A percentile compares a stretch with the other conserved stretches of the same genome.
Conservation (phyloP, 2,329 filamentous ascomycete species). For the Rugonectria rugulosa region DNA sequence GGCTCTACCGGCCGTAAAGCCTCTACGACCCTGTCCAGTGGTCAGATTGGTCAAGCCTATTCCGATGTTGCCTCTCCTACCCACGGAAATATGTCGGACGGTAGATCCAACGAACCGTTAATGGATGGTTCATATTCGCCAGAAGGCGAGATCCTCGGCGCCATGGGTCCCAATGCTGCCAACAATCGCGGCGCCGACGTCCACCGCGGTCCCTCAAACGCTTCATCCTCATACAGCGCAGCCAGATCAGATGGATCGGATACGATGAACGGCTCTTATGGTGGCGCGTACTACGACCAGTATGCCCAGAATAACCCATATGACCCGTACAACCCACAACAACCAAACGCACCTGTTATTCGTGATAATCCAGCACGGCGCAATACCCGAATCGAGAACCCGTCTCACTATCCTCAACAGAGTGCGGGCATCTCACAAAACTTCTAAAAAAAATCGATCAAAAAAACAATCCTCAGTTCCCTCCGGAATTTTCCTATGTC, state of each 20-base stretch:
- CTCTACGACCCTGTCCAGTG: constrained; percentile 88
- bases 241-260: constrained; percentile 77
- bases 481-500: not conserved
- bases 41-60: constrained; percentile 68
- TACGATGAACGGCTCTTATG: constrained; percentile 55
- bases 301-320: constrained; percentile 67
- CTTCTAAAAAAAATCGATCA: constrained; percentile 67
- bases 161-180: constrained; percentile 76
- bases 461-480: constrained; percentile 20
- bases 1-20: constrained; percentile 80
- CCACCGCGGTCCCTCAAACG: constrained; percentile 90
- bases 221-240: constrained; percentile 93
- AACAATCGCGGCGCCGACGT: constrained; percentile 74
- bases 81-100: constrained; percentile 69
- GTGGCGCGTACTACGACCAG: constrained; percentile 64
- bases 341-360: constrained; percentile 78
- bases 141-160: constrained; percentile 85
- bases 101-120: constrained; percentile 71
- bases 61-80: constrained; percentile 77
- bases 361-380: constrained; percentile 90
- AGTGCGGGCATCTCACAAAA: constrained; percentile 97
- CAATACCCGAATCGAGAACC: constrained; percentile 94
- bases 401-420: constrained; percentile 87
- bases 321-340: constrained; percentile 46
- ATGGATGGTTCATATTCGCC: constrained; percentile 60